Conservation (phyloP, 2,329 filamentous ascomycete genomes). For the Neofusicoccum umdonicola region DNA sequence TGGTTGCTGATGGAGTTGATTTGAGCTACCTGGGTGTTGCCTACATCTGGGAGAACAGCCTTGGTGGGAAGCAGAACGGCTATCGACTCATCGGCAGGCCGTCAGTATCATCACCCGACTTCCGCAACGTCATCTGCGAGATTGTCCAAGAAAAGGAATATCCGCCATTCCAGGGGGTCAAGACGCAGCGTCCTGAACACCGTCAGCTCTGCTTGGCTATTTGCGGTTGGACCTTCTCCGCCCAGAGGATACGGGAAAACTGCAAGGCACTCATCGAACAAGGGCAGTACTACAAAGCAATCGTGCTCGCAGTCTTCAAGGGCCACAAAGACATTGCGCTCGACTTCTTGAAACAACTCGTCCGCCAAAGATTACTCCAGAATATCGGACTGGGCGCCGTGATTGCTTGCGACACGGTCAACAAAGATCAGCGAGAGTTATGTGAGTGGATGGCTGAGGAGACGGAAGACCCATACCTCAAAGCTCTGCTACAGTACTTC, state of each 20-base stretch:
- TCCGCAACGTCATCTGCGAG: slow-evolving; percentile 54
- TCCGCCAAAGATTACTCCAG: slow-evolving; percentile 64
- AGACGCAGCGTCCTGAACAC: slow-evolving; percentile 66
- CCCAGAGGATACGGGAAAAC: slow-evolving; percentile 48
- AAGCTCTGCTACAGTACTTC: slow-evolving; percentile 75
- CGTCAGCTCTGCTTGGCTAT: slow-evolving; percentile 73
- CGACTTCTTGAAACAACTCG: slow-evolving; percentile 66
- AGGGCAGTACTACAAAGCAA: slow-evolving; percentile 68
- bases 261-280: slow-evolving; percentile 53
- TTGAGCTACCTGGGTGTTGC: slow-evolving; percentile 73
- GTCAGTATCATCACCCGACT: slow-evolving; percentile 55
- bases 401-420: slow-evolving; percentile 49
- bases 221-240: slow-evolving; percentile 66
- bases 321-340: slow-evolving; percentile 68
- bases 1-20: slow-evolving; percentile 67
- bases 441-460: slow-evolving; percentile 62
- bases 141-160: slow-evolving; percentile 63
- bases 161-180: slow-evolving; percentile 61
- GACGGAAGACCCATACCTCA: slow-evolving; percentile 73
- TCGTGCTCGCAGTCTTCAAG: slow-evolving; percentile 72
- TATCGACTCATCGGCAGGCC: slow-evolving; percentile 25
- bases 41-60: slow-evolving; percentile 68
- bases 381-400: slow-evolving; percentile 50
- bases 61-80: slow-evolving; percentile 52
- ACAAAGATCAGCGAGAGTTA: slow-evolving; percentile 59